phyloP scores from a whole-genome alignment of 2,329 filamentous ascomycete species.

The Penicillium sp. region DNA sequence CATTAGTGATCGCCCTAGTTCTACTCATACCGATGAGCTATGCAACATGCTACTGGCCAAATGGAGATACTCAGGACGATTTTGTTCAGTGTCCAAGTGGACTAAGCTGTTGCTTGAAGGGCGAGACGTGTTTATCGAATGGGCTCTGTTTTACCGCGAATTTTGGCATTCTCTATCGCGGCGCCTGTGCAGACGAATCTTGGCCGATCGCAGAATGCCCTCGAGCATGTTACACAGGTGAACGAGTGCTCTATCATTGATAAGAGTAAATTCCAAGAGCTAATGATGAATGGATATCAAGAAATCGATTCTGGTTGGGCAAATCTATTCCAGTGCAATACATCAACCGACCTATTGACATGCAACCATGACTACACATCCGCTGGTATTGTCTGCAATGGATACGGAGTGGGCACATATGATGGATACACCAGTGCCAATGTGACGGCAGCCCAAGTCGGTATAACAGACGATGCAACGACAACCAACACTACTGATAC shows the following conservation, averaged over 20 bases:
- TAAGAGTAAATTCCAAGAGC: not conserved
- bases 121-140: not conserved
- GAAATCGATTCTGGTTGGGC: not conserved
- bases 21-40: not conserved
- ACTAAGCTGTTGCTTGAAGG: not conserved
- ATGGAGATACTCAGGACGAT: not conserved
- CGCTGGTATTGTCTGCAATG: not conserved
- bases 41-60: not conserved
- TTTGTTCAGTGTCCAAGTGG: not conserved
- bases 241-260: not conserved
- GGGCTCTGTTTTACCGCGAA: not conserved
- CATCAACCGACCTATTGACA: not conserved
- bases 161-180: not conserved
- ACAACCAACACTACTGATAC: not conserved
- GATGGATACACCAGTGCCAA: not conserved
- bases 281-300: not conserved
- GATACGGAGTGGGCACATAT: not conserved
- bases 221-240: not conserved
- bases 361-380: not conserved
- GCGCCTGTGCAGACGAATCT: not conserved
- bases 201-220: not conserved
- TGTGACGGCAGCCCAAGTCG: not conserved
- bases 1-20: not conserved
- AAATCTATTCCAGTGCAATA: not conserved
- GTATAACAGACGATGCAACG: not conserved